Conservation (phyloP, 768 basidiomycete species). For the Amanita phalloides region DNA sequence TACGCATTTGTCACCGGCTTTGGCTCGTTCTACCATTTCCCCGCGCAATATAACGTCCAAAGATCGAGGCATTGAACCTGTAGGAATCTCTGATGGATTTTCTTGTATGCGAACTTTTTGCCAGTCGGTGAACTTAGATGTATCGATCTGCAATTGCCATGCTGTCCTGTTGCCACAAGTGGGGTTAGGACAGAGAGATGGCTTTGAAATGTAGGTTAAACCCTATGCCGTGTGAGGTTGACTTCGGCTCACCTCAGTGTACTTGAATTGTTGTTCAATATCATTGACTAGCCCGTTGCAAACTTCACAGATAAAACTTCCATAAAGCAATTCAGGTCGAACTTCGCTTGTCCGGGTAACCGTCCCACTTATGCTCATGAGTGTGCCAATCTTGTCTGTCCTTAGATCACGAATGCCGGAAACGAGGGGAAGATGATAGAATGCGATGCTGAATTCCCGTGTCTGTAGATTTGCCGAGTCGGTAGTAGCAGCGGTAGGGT, state of each 20-base stretch:
- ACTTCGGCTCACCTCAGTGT: constrained; percentile 68
- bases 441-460: constrained; percentile 91
- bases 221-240: not conserved
- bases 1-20: constrained; percentile 97
- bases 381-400: constrained; percentile 88
- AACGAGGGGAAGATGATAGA: constrained; percentile 89
- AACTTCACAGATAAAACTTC: constrained; percentile 87
- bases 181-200: constrained; percentile 87
- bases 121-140: constrained; percentile 97
- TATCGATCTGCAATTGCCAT: constrained; percentile 94
- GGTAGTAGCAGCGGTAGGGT: constrained; percentile 78
- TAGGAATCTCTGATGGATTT: constrained; percentile 97
- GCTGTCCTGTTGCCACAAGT: constrained; percentile 83
- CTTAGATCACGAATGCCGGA: constrained; percentile 90
- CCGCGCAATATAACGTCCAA: constrained; percentile 92
- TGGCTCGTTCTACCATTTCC: constrained; percentile 96
- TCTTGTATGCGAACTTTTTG: constrained; percentile 99
- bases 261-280: constrained; percentile 99
- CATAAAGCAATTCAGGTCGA: constrained; percentile 86
- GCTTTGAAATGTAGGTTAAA: constrained; percentile 36
- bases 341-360: constrained; percentile 98
- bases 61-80: constrained; percentile 96
- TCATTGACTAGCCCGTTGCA: constrained; percentile 83
- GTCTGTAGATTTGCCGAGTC: constrained; percentile 84
- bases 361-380: constrained; percentile 94